A percentile compares a stretch with the other conserved stretches of the same genome.
Evolutionary conservation across 1,284 basidiomycete species (phyloP).

Genomic region (Leccinum subrobustum): DNA sequence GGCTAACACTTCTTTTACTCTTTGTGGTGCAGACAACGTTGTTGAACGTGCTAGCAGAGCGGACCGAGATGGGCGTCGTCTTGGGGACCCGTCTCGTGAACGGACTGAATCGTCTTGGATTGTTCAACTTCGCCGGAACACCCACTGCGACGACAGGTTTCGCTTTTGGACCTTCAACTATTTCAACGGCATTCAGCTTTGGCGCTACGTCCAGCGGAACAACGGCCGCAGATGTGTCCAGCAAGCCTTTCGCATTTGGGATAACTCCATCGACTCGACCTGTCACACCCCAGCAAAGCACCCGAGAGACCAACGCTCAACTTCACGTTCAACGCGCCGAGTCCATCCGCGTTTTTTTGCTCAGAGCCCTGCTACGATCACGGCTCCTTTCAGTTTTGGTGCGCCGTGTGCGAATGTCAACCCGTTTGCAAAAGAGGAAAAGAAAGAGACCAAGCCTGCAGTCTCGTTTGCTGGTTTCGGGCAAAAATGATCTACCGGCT

Average conservation of each 20-base stretch:
- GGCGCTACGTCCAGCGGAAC: conserved; percentile 28
- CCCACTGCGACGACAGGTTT: conserved; percentile 18
- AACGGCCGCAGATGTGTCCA: conserved; percentile 29
- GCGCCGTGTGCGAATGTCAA: conserved; percentile 18
- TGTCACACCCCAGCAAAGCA: conserved; percentile 46
- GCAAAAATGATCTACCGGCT: conserved; percentile 21
- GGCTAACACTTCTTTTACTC: conserved; percentile 16
- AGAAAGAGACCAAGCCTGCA: conserved; percentile 30
- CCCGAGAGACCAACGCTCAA: conserved; percentile 39
- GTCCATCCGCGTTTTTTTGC: conserved; percentile 40
- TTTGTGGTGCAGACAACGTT: conserved; percentile 60
- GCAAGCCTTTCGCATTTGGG: conserved; percentile 35
- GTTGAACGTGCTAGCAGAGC: conserved; percentile 81
- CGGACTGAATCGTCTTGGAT: conserved; percentile 39
- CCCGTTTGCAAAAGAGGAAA: conserved; percentile 36
- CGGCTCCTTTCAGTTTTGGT: conserved; percentile 34
- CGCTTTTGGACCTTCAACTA: conserved; percentile 31
- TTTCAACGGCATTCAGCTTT: conserved; percentile 35
- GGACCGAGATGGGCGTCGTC: conserved; percentile 79
- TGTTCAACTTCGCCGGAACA: no score
- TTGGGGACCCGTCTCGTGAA: conserved; percentile 79
- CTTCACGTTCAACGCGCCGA: conserved; percentile 44
- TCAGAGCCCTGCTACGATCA: conserved; percentile 30
- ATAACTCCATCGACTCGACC: conserved; percentile 33
- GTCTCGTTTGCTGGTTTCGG: conserved; percentile 32